A percentile compares a stretch with the other conserved stretches of the same genome.
phyloP scores from a whole-genome alignment of 1,139 yeast species.

The Meyerozyma smithsonii region DNA sequence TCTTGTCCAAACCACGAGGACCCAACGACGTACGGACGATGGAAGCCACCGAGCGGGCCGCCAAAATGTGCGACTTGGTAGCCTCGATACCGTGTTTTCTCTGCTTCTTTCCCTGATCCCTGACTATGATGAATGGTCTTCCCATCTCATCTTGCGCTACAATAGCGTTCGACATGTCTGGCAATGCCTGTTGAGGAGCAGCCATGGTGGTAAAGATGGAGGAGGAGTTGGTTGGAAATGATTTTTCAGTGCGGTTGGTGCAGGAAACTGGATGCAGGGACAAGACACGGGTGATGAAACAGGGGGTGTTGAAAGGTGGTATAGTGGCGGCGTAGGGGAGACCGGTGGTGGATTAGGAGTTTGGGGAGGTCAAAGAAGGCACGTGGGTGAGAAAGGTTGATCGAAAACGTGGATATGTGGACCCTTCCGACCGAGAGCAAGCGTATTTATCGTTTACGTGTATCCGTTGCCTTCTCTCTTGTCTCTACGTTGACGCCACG shows the following conservation, averaged over 20 bases:
- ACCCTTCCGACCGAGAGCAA: no score
- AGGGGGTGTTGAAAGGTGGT: no score
- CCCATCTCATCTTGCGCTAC: constrained; percentile 99
- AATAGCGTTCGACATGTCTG: constrained; percentile 95
- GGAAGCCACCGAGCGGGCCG: constrained; percentile 93
- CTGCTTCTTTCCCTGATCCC: constrained; percentile 93
- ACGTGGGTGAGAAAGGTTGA: no score
- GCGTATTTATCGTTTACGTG: no score
- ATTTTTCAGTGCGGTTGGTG: background rate
- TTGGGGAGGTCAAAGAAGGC: no score
- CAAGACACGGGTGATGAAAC: no score
- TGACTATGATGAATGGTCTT: constrained; percentile 93
- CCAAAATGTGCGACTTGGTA: constrained; percentile 88
- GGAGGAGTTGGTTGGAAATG: background rate
- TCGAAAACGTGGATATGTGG: no score
- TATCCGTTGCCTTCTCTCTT: no score
- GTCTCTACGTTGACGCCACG: no score
- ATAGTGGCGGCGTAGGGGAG: no score
- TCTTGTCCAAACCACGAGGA: constrained; percentile 97
- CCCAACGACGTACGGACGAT: constrained; percentile 92
- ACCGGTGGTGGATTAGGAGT: no score
- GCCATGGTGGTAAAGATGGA: constrained; percentile 19
- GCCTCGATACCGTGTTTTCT: constrained; percentile 94
- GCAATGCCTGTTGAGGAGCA: constrained; percentile 45
- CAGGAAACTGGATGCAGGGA: no score